phyloP scores from a whole-genome alignment of 1,284 basidiomycete species.

The Acaromyces ingoldii region DNA sequence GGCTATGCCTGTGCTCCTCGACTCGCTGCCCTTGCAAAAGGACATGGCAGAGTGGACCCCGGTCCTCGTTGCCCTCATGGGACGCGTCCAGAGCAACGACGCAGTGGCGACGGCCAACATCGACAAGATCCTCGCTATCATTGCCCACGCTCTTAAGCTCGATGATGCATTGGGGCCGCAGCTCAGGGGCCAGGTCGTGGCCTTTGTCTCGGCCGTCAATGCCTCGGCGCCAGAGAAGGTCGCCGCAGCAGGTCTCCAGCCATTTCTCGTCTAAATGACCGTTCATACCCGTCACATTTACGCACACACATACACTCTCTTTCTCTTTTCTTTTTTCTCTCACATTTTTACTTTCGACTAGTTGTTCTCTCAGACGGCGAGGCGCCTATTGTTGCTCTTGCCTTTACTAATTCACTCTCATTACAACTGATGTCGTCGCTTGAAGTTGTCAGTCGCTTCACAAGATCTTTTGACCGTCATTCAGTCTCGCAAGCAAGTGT shows the following conservation, averaged over 20 bases:
- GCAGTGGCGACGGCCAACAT: conserved; percentile 65
- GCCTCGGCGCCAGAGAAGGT: conserved; percentile 68
- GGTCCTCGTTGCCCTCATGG: conserved; percentile 83
- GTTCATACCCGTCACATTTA: neutral
- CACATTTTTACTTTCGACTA: no score
- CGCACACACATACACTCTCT: neutral
- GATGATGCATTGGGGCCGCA: conserved; percentile 39
- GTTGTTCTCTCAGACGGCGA: no score
- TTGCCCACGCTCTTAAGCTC: conserved; percentile 69
- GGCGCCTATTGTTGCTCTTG: no score
- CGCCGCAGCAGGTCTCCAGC: conserved; percentile 65
- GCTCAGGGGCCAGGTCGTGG: conserved; percentile 55
- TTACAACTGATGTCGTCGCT: no score
- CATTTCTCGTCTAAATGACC: conserved; percentile 45
- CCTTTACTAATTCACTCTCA: no score
- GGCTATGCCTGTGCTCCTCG: conserved; percentile 78
- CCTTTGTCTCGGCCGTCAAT: conserved; percentile 71
- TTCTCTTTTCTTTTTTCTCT: no score
- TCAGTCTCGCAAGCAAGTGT: no score
- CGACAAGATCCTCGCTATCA: conserved; percentile 75
- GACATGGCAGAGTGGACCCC: conserved; percentile 67
- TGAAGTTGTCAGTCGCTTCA: no score
- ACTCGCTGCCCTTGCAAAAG: conserved; percentile 77
- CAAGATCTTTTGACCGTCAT: no score
- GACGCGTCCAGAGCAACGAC: conserved; percentile 73